Conservation (phyloP, 2,329 filamentous ascomycete genomes). For the Sclerotinia glacialis region DNA sequence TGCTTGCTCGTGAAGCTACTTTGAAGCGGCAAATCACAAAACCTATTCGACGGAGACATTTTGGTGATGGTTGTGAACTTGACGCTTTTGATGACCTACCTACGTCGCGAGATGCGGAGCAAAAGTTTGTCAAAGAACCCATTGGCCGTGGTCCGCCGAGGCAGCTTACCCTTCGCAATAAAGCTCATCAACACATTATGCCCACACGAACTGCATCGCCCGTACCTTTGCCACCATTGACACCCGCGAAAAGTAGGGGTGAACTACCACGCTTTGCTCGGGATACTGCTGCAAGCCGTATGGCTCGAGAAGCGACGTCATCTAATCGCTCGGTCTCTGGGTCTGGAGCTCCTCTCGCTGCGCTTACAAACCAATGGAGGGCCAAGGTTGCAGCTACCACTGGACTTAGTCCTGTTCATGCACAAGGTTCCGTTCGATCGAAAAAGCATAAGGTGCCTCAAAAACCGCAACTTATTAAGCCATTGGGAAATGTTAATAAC, state of each 20-base stretch:
- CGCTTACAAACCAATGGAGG: conserved; percentile 44
- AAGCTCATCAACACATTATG: conserved; percentile 53
- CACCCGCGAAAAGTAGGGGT: conserved; percentile 42
- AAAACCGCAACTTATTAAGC: conserved; percentile 87
- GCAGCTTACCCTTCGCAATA: conserved; percentile 53
- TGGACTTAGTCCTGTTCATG: conserved; percentile 48
- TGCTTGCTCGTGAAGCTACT: conserved; percentile 44
- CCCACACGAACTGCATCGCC: conserved; percentile 54
- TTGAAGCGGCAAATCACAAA: conserved; percentile 71
- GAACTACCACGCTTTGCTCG: conserved; percentile 61
- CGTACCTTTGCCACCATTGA: conserved; percentile 57
- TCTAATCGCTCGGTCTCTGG: conserved; percentile 57
- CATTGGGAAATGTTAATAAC: conserved; percentile 71
- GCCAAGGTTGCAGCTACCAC: conserved; percentile 39
- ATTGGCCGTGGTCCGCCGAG: conserved; percentile 66
- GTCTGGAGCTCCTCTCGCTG: conserved; percentile 49
- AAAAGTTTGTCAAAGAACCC: conserved; percentile 78
- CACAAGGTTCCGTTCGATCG: conserved; percentile 47
- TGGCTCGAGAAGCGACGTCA: conserved; percentile 60
- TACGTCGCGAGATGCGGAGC: conserved; percentile 79
- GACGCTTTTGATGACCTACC: conserved; percentile 94
- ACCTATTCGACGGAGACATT: conserved; percentile 67
- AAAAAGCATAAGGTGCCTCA: conserved; percentile 57
- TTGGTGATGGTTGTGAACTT: conserved; percentile 88
- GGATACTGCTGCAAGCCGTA: conserved; percentile 63